These are phyloP conservation scores for Trichaptum fuscoviolaceum DNA, from an alignment of 768 basidiomycete genomes.

Conservation along the genomic window DNA sequence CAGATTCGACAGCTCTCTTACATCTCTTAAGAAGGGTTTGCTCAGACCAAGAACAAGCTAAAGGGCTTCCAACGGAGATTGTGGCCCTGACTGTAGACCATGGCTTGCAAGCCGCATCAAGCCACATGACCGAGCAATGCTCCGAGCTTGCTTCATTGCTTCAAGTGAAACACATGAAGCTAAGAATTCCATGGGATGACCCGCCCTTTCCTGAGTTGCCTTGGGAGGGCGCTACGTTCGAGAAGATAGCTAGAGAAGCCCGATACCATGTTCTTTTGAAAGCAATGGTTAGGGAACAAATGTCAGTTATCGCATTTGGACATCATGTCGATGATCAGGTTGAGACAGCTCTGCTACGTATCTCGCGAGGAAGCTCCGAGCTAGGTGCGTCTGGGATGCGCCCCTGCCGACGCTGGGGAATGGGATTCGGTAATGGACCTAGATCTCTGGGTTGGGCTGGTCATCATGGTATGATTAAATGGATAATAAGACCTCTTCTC, in stretches of 20 bases:
- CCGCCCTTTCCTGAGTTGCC: constrained; percentile 48
- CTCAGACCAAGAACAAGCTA: not conserved
- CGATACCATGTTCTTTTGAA: constrained; percentile 50
- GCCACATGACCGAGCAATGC: constrained; percentile 48
- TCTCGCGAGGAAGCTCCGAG: constrained; percentile 50
- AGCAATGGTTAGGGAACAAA: constrained; percentile 34
- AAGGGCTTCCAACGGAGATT: constrained; percentile 18
- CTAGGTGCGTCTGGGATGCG: constrained; percentile 67
- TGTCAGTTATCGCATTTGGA: constrained; percentile 51
- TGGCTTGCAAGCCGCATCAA: constrained; percentile 54
- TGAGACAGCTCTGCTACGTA: constrained; percentile 72
- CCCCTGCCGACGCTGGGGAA: constrained; percentile 66
- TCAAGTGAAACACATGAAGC: constrained; percentile 42
- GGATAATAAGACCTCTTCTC: constrained; percentile 70
- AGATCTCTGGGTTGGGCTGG: constrained; percentile 39
- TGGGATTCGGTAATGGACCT: constrained; percentile 44
- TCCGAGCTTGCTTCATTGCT: constrained; percentile 33
- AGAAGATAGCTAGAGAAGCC: constrained; percentile 51
- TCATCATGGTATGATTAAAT: constrained; percentile 53
- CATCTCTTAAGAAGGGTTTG: constrained; percentile 42
- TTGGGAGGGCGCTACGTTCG: constrained; percentile 35
- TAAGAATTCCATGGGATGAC: constrained; percentile 53
- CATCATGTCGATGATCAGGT: constrained; percentile 85
- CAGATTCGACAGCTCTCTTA: constrained; percentile 76
- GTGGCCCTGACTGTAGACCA: constrained; percentile 68